Evolutionary conservation across 352 stramenopile genomes (phyloP), one percentile per base, ranked within the genome.

Genomic region (Pythium chondricola): DNA sequence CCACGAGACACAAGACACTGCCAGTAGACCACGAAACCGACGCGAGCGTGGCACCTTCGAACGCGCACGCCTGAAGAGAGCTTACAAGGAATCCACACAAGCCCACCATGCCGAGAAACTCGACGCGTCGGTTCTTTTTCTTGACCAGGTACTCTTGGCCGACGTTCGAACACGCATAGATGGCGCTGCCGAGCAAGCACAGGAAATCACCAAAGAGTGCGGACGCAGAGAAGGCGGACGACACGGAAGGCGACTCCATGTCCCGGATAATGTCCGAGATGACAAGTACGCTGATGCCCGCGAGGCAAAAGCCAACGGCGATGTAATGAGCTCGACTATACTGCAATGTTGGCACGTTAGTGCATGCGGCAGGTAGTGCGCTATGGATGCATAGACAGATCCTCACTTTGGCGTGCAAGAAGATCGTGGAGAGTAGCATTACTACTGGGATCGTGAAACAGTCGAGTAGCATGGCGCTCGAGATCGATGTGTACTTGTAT

Each of bases 401-500:
- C 3, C 14, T 16, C 37, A 80, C 69, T 65, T 83, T 83, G 47
- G 78, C 72, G 43, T 74, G 41, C 42, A 98, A 72, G 49, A 98
- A 88, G 4, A 92, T 50, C 9, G 66, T 71, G 13, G 87, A 97
- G 21, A 98, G 81, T 24, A 98, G 42, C 89, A 99, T 97, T 10
- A 94, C 85, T 17, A 93, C 87, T 3, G 96, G 92, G 31, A 98
- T 97, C 3, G 92, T 95, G 48, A 99, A 96, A 48, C 91, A 97
- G 54, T 98, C 92, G 27, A 99, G 72, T 54, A 99, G 75, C 72
- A 97, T 97, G 14, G 95, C 83, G 51, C 87, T 98, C 18, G 93
- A 97, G 52, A 99, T 93, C 9, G 83, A 96, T 36, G 96, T 99
- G 67, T 97, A 97, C 42, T 95, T 83, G 65, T 98, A 98, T 5